Conservation (phyloP, 345 rosid species). For the Arabidopsis suecica region DNA sequence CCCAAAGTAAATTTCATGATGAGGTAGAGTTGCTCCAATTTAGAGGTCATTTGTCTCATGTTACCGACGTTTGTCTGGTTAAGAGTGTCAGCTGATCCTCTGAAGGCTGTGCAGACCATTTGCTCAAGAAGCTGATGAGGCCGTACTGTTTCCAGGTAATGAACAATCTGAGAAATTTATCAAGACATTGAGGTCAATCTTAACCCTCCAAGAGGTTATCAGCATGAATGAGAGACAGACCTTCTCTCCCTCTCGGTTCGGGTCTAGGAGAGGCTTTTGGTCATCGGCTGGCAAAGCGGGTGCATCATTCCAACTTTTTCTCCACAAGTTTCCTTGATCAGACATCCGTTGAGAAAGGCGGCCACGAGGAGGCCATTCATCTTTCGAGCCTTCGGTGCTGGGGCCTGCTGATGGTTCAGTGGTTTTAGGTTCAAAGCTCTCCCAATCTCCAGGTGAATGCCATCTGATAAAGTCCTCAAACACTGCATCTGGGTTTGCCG, state of each 20-base stretch:
- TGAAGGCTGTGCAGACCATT: conserved; percentile 93
- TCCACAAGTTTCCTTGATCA: conserved; percentile 89
- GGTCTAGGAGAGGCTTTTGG: conserved; percentile 90
- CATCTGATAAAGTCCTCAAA: conserved; percentile 98
- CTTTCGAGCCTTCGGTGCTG: conserved; percentile 44
- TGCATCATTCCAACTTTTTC: conserved; percentile 86
- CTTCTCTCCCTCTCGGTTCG: conserved; percentile 94
- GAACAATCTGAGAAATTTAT: conserved; percentile 64
- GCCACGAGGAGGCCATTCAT: conserved; percentile 92
- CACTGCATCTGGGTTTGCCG: conserved; percentile 91
- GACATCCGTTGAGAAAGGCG: conserved; percentile 90
- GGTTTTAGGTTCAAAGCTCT: conserved; percentile 48
- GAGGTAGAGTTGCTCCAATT: conserved; percentile 75
- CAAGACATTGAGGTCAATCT: conserved; percentile 25
- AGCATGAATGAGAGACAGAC: conserved; percentile 45
- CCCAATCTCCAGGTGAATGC: conserved; percentile 99
- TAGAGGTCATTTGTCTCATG: conserved; percentile 71
- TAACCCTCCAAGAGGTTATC: conserved; percentile 1
- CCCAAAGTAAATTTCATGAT: conserved; percentile 66
- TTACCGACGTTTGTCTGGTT: conserved; percentile 73
- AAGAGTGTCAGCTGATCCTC: conserved; percentile 91
- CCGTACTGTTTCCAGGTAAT: conserved; percentile 87
- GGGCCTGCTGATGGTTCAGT: conserved; percentile 51
- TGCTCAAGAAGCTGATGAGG: conserved; percentile 97
- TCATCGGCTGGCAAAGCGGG: conserved; percentile 77